Base-by-base conservation (phyloP, 352 stramenopile species). In the Phytophthora tubulina region DNA sequence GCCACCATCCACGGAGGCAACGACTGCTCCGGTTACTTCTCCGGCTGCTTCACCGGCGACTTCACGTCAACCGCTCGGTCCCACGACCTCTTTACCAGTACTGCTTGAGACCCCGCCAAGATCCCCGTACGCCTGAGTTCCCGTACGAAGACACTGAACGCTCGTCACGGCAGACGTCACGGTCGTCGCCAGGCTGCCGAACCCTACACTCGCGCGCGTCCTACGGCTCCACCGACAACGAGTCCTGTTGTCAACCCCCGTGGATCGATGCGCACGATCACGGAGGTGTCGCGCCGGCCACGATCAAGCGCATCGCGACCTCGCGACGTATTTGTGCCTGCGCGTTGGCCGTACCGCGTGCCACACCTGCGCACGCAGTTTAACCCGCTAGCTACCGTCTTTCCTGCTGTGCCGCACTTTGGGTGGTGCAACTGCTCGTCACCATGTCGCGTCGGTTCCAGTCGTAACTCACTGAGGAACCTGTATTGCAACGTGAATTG, bases 401-500 rank as follows among this genome's bases (percentile, higher is more conserved):
- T 62, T n/a, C 39, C 39, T 3, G 4, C 14, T 3, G 54, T 62
- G 0, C 54, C 27, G 10, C 39, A 50, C 15, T 51, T 44, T 14
- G 41, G 39, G 6, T 63, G 55, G 41, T 52, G 27, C 30, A 10
- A 48, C 30, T 51, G 55, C 30, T 44, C 14, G 14, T 51, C 55
- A 4, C 55, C 55, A 1, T 63, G 55, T 5, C 33, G 57, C 2
- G 31, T 53, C 5, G 57, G 30, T 4, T 45, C n/a, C 7, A 57
- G 45, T 6, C 11, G 17, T 0, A 56, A 57, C 45, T 36, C 45
- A 6, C 7, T 21, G 17, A 57, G 33, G 45, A n/a, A 57, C 33
- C 2, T 65, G 0, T 56, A 50, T 15, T 68, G 60, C 60, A 67
- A 41, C 49, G 13, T 53, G n/a, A 67, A 60, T 6, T 55, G 60